Evolutionary conservation across 352 stramenopile species (phyloP).

Genomic region (Pythium grandisporangium): DNA sequence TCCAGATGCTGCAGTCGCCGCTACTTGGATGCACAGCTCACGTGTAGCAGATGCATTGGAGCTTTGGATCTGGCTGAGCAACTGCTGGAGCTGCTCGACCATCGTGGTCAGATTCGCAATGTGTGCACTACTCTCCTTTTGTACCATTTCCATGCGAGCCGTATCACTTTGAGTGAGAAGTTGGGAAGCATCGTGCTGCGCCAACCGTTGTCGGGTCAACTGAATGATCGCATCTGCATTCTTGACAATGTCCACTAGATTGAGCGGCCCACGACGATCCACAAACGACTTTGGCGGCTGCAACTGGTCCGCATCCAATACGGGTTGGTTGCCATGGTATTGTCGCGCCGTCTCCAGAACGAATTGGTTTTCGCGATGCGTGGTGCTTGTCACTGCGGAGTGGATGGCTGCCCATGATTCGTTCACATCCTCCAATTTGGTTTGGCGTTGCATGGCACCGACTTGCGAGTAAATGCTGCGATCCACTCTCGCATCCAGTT

Average conservation of each 20-base stretch:
- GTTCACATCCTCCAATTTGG: constrained; percentile 13
- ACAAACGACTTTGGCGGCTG: constrained; percentile 9
- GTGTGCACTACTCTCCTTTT: constrained; percentile 14
- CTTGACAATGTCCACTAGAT: constrained; percentile 22
- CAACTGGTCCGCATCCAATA: constrained; percentile 17
- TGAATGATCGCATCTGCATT: constrained; percentile 25
- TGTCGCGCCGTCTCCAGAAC: constrained; percentile 21
- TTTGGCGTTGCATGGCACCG: constrained; percentile 11
- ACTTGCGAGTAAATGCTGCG: constrained; percentile 25
- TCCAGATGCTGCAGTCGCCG: too few species aligned
- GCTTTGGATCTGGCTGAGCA: constrained; percentile 18
- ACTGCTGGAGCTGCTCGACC: constrained; percentile 21
- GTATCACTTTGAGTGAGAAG: constrained; percentile 9
- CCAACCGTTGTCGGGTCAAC: constrained; percentile 14
- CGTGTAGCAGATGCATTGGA: constrained; percentile 25
- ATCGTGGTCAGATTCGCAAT: constrained; percentile 19
- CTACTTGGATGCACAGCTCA: constrained; percentile 24
- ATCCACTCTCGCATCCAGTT: constrained; percentile 15
- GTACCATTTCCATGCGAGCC: constrained; percentile 5
- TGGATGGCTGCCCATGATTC: constrained; percentile 24
- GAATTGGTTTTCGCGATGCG: constrained; percentile 14
- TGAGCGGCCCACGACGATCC: constrained; percentile 7
- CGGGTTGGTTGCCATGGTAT: constrained; percentile 23
- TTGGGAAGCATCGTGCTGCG: constrained; percentile 4
- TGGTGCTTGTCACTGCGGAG: constrained; percentile 2